phyloP scores from a whole-genome alignment of 306 rosid species.

The Begonia peltatifolia region DNA sequence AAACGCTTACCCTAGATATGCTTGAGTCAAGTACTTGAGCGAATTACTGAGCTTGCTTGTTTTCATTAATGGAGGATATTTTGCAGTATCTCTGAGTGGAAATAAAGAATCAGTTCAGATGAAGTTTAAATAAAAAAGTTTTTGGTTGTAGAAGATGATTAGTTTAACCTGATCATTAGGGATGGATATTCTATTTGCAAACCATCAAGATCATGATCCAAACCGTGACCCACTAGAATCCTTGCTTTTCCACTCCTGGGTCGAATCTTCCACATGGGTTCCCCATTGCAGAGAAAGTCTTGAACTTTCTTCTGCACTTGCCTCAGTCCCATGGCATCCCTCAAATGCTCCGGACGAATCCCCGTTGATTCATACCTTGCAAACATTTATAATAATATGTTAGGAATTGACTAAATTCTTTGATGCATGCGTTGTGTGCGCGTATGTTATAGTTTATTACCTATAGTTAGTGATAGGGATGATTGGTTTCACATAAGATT shows the following conservation, averaged over 20 bases:
- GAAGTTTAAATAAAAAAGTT: background rate
- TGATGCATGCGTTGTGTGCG: background rate
- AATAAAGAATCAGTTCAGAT: background rate
- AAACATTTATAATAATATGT: no score
- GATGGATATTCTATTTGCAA: slow-evolving; percentile 60
- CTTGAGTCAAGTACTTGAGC: slow-evolving; percentile 73
- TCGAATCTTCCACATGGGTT: slow-evolving; percentile 71
- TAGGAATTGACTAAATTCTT: no score
- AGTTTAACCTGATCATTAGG: slow-evolving; percentile 43
- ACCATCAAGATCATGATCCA: slow-evolving; percentile 72
- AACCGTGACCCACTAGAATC: slow-evolving; percentile 77
- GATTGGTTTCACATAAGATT: slow-evolving; percentile 64
- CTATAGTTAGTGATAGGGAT: slow-evolving; percentile 70
- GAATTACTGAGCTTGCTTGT: slow-evolving; percentile 95
- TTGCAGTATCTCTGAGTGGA: slow-evolving; percentile 68
- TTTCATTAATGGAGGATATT: slow-evolving; percentile 92
- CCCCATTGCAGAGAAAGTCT: slow-evolving; percentile 82
- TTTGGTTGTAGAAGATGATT: background rate
- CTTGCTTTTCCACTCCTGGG: slow-evolving; percentile 55
- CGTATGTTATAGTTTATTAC: slow-evolving; percentile 11
- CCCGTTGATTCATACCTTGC: slow-evolving; percentile 83
- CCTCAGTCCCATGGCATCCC: slow-evolving; percentile 69
- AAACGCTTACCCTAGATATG: slow-evolving; percentile 73
- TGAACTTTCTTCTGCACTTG: slow-evolving; percentile 74
- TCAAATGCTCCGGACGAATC: slow-evolving; percentile 59